Conservation (phyloP, 139 green algal species). For the Penium margaritaceum region DNA sequence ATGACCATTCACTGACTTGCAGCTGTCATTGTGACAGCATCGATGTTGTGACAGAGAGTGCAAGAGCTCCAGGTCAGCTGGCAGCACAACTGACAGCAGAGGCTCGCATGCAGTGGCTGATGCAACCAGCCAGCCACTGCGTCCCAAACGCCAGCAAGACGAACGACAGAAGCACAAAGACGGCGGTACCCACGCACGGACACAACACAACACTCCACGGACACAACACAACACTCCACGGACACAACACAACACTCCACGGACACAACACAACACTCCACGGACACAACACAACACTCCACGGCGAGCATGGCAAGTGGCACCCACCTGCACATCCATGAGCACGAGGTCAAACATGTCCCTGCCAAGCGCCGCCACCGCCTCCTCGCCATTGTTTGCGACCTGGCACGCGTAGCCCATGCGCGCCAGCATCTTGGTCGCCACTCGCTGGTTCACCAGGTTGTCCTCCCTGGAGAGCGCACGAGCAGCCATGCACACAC, state of each 20-base stretch:
- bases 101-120: background rate
- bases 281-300: no score
- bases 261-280: no score
- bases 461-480: constrained; percentile 41
- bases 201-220: no score
- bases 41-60: no score
- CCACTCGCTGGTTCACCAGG: constrained; percentile 41
- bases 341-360: constrained; percentile 27
- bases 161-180: background rate
- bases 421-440: constrained; percentile 9
- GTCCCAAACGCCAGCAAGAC: background rate
- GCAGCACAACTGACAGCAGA: background rate
- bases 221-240: no score
- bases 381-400: constrained; percentile 27
- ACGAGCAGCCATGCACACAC: background rate
- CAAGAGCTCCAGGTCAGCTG: no score
- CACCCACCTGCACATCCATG: constrained; percentile 34
- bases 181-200: no score
- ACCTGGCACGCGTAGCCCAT: constrained; percentile 8
- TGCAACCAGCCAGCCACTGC: background rate
- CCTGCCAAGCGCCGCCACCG: background rate
- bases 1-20: no score
- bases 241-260: no score
- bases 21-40: no score
- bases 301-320: constrained; percentile 18